phyloP scores from a whole-genome alignment of 2,329 filamentous ascomycete species.

The Pseudocercospora vitis region DNA sequence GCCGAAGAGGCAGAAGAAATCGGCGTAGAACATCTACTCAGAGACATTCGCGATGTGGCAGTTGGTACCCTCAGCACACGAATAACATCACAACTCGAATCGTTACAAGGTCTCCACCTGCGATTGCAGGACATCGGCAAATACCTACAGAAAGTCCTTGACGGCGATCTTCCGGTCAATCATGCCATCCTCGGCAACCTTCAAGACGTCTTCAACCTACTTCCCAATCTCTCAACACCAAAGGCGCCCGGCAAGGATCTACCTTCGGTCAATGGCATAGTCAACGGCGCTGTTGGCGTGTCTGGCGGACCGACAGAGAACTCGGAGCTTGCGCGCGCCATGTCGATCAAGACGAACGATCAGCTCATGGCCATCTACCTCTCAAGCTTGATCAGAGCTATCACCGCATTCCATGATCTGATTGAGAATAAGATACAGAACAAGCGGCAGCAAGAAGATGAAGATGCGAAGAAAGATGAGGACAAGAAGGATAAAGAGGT shows the following conservation, averaged over 20 bases:
- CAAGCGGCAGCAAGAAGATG: constrained; percentile 92
- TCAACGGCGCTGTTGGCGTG: constrained; percentile 59
- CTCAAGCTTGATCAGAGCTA: constrained; percentile 92
- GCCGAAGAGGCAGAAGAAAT: constrained; percentile 99
- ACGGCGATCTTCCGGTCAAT: constrained; percentile 90
- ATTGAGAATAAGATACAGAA: constrained; percentile 99
- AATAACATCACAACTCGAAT: constrained; percentile 96
- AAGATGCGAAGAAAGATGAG: constrained; percentile 75
- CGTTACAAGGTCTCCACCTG: constrained; percentile 90
- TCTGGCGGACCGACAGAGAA: constrained; percentile 58
- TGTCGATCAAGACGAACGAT: constrained; percentile 99
- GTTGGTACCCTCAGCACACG: constrained; percentile 94
- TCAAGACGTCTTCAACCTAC: constrained; percentile 98
- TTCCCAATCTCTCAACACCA: constrained; percentile 90
- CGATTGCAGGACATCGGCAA: constrained; percentile 91
- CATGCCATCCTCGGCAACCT: constrained; percentile 96
- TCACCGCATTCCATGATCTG: constrained; percentile 97
- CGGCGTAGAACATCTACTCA: constrained; percentile 93
- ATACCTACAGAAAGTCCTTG: constrained; percentile 94
- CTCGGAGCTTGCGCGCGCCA: constrained; percentile 86
- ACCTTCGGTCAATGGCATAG: constrained; percentile 49
- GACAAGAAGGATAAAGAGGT: constrained; percentile 52
- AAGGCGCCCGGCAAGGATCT: constrained; percentile 65
- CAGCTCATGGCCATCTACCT: constrained; percentile 98
- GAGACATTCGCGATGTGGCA: constrained; percentile 96